Base-by-base conservation (phyloP, 2,329 filamentous ascomycete genomes). In the Fusarium verrucosum region DNA sequence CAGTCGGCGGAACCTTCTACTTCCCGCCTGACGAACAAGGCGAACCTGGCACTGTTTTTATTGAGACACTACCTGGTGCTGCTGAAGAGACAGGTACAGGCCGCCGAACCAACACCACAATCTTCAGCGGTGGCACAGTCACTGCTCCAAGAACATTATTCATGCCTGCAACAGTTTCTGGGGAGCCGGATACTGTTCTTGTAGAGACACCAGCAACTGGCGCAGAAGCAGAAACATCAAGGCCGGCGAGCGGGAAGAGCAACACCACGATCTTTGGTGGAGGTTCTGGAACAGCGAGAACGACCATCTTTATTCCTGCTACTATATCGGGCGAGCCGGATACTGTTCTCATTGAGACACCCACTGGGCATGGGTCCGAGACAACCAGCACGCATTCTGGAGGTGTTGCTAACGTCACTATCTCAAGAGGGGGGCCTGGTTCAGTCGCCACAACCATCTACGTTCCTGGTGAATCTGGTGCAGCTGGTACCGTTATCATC, bases 121-220 rank as follows among this genome's bases (percentile, higher is more conserved):
- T 65, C n/a, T 41, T 51, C 9, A 51, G 45, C 6, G 56, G 45
- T 5, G 62, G 50, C 0, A 23, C 61, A 3, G 62, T 61, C 1
- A 66, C 62, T 20, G 20, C 28, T 1, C 32, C 33, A 0, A 30
- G 25, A 5, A 62, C 50, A 4, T 13, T 56, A 2, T 62, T 51
- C 13, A 35, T 58, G 3, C 44, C 57, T 1, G 49, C 62, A 4
- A 65, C 62, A 10, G 13, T 20, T 0, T 52, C 62, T 8, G 50
- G 58, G 0, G 56, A 65, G 2, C 23, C 51, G 0, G 62, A 61
- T 2, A 65, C 30, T 0, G 47, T 65, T 1, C 25, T 65, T 10
- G n/a, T 65, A 0, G 57, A 65, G 10, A 65, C 62, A 0, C 62
- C 62, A 13, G 45, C 35, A 1, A 33, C 45, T 0, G 38, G 20